Evolutionary conservation across 2,329 filamentous ascomycete genomes (phyloP), one percentile per base, ranked within the genome.

Genomic region (Teratosphaeria gauchensis): DNA sequence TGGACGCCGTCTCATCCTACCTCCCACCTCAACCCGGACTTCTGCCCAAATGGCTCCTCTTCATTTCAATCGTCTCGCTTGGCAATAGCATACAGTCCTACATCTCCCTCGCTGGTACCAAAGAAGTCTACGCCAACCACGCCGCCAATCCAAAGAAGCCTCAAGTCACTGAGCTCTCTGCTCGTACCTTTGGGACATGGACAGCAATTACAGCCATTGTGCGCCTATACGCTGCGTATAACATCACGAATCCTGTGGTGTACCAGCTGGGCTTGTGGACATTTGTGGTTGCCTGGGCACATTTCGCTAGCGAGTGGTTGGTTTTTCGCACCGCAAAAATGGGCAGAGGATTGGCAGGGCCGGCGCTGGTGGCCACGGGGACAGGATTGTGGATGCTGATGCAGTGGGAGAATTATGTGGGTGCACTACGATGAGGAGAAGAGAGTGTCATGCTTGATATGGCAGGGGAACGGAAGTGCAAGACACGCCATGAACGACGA

Each of bases 61-160:
- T 87, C 63, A 82, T 95, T 71, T 90, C 90, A 58, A 71, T 91
- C 58, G 82, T 95, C 59, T 90, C 92, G 32, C 80, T 94, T 60
- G 87, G 84, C 68, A 99, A 99, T 79, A 88, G 85, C 38, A 72
- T 95, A 53, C 92, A 96, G 78, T 85, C 89, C 71, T 95, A 95
- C 76, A 69, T 78, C 38, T 95, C 90, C 19, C 81, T 92, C 3
- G 80, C 85, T 73, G 95, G 89, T 76, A 91, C 91, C 7, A 84
- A 86, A n/a, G 87, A 90, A 72, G 84, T 97, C 70, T 99, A 97
- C 79, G 84, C 87, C 66, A 85, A 85, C 73, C 76, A 56, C 73
- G 46, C 70, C 73, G 33, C 54, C 64, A 73, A 73, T 9, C 68
- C 75, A 54, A 72, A 76, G 56, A 68, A 71, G 53, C 12, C 54